These are phyloP conservation scores for Hamamelis virginiana DNA, from an alignment of 164 flowering plant species.

Conservation along the genomic window DNA sequence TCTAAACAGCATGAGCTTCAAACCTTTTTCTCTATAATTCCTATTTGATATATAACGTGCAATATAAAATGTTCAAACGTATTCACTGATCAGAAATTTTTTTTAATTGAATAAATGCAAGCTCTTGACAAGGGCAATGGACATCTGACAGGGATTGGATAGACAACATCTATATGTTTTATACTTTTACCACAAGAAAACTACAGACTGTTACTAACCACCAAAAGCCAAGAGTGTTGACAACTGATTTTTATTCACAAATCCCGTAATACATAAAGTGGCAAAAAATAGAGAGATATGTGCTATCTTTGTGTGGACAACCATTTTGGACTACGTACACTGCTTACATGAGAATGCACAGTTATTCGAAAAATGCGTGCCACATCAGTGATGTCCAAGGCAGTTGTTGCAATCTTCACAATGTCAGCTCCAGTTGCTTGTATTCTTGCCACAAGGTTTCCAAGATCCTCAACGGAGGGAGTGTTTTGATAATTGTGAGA, in stretches of 20 bases:
- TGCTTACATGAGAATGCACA: slow-evolving; percentile 82
- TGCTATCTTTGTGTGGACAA: background rate
- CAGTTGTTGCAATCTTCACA: slow-evolving; percentile 92
- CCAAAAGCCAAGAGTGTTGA: background rate
- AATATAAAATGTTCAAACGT: no score
- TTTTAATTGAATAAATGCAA: no score
- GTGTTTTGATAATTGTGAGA: slow-evolving; percentile 83
- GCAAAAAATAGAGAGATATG: background rate
- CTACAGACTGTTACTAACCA: background rate
- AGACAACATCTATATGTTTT: no score
- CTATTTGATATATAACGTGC: no score
- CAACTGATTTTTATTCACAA: background rate
- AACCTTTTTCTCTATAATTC: no score
- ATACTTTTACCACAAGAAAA: background rate
- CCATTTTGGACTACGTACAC: slow-evolving; percentile 12
- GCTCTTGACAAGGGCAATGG: background rate
- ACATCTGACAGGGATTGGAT: background rate
- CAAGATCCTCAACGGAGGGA: slow-evolving; percentile 84
- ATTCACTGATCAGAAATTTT: no score
- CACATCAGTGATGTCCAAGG: slow-evolving; percentile 78
- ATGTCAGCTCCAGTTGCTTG: slow-evolving; percentile 96
- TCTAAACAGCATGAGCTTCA: no score
- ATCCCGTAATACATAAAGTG: background rate
- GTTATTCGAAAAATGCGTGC: slow-evolving; percentile 79
- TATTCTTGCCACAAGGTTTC: slow-evolving; percentile 71